Evolutionary conservation across 2,329 filamentous ascomycete species (phyloP), one percentile per base, ranked within the genome.

Genomic region (Xylaria sp.): DNA sequence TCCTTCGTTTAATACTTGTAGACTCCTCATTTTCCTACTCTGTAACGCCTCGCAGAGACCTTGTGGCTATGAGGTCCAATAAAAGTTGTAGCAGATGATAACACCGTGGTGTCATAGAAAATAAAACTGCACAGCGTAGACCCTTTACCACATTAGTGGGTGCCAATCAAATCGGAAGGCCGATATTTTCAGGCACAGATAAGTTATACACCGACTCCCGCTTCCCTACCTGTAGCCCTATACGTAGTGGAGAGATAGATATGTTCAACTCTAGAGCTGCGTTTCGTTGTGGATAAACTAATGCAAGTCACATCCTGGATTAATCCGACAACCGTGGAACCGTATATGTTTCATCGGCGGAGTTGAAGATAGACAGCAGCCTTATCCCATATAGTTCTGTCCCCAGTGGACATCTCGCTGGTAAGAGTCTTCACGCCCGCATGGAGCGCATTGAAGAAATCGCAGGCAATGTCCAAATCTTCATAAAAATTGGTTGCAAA

Each of bases 371-470:
- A 90, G 30, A 81, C 79, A 65, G 83, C 82, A 1, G 88, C 87
- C 73, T 82, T 84, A 70, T 84, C 80, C 88, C 88, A 91, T 18
- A 81, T 80, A 12, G 78, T 76, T 77, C 83, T 86, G 71, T 87
- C 85, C 1, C 76, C 77, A 28, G 80, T 76, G 4, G 81, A 74
- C 18, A 90, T 73, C 70, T 83, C 81, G 32, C 78, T 79, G 58
- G 81, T 82, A 9, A 90, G 76, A 10, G 82, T 83, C 77, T 87
- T 83, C n/a, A 91, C 79, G 48, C 88, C 89, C 23, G 81, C 82
- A 70, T 86, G 82, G 41, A 91, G 76, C 4, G 87, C 87, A 63
- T 84, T 82, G 71, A 90, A 86, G 75, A 91, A 89, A 39, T 82
- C 82, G 70, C 85, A 86, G 48, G 84, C 85, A 28, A 87, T 82